Base-by-base conservation (phyloP, 257 asterid species). In the Apocynum venetum region DNA sequence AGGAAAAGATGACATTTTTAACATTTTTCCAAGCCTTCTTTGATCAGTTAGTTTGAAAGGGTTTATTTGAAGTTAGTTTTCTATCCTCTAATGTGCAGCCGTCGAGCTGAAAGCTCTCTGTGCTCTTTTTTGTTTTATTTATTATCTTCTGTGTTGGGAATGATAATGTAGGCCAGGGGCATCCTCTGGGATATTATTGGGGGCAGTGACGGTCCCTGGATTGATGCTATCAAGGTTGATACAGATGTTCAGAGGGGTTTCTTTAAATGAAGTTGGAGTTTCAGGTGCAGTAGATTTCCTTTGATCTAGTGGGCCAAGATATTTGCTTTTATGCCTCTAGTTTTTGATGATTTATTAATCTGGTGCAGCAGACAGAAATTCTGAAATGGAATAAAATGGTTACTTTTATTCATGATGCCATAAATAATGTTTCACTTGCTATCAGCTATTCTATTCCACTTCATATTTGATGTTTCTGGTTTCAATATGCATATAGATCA, bases 191-290 rank as follows among this genome's bases (percentile, higher is more conserved):
- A 86, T 93, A 83, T 77, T 93, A 78, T 81, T 96, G 77, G 97
- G 99, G 74, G 90, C 98, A 53, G 91, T 89, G 55, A 90, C 98
- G 2, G 85, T 96, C 64, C 99, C 98, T 4, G 93, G 96, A 75
- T 84, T 96, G 53, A 87, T 91, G 86, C 73, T 93, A 76, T 96
- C 98, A 31, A 89, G 85, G 79, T 84, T 96, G 87, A 81, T 96
- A 73, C 99, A 90, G 78, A 84, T 83, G 82, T 76, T 82, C 19
- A 88, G 97, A 87, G 93, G 86, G n/a, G 49, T 81, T 35, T 48
- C 91, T 36, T 76, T 72, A 61, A 74, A 82, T 46, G 86, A 88
- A 80, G 84, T 82, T 80, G 87, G 84, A 72, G 67, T 79, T 74
- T 88, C 79, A 83, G 99, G 99, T 91, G 76, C 8, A 56, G 14